Percentiles rank a stretch among this genome's conserved stretches.
phyloP scores from a whole-genome alignment of 2,329 filamentous ascomycete species.

The Orbilia quercus region DNA sequence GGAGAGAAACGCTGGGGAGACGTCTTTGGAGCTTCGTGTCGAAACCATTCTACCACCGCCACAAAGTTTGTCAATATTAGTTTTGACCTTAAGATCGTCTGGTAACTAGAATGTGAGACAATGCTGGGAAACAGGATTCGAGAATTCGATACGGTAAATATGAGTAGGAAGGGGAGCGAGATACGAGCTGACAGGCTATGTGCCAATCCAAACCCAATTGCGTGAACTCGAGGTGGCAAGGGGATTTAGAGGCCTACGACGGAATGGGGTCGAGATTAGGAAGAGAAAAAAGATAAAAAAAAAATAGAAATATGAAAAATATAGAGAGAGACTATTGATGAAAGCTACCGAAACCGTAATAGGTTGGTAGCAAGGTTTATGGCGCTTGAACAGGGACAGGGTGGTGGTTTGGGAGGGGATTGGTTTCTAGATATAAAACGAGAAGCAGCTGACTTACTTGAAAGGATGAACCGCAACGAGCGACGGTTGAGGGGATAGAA shows the following conservation, averaged over 20 bases:
- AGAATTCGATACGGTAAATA: background rate
- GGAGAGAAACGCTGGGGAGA: slow-evolving; percentile 25
- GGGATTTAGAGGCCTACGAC: background rate
- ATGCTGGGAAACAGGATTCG: too few species aligned
- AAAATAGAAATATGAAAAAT: too few species aligned
- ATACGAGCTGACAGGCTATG: slow-evolving; percentile 8
- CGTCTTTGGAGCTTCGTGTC: slow-evolving; percentile 42
- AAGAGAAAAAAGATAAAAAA: background rate
- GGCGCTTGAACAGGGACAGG: slow-evolving; percentile 12
- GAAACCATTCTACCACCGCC: slow-evolving; percentile 44
- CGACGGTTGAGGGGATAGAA: background rate
- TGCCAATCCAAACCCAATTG: background rate
- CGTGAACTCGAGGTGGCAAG: slow-evolving; percentile 9
- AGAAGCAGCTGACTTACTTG: background rate
- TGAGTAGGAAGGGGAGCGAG: background rate
- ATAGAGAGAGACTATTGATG: slow-evolving; percentile 7
- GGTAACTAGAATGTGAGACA: too few species aligned
- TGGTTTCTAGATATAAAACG: too few species aligned
- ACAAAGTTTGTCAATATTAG: background rate
- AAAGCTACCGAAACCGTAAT: slow-evolving; percentile 23
- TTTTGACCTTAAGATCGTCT: background rate
- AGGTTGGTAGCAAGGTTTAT: slow-evolving; percentile 7
- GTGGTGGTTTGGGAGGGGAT: slow-evolving; percentile 15
- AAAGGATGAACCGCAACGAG: background rate
- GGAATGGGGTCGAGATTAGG: background rate